phyloP scores from a whole-genome alignment of 1,139 yeast species.

The Scheffersomyces cryptocercus region DNA sequence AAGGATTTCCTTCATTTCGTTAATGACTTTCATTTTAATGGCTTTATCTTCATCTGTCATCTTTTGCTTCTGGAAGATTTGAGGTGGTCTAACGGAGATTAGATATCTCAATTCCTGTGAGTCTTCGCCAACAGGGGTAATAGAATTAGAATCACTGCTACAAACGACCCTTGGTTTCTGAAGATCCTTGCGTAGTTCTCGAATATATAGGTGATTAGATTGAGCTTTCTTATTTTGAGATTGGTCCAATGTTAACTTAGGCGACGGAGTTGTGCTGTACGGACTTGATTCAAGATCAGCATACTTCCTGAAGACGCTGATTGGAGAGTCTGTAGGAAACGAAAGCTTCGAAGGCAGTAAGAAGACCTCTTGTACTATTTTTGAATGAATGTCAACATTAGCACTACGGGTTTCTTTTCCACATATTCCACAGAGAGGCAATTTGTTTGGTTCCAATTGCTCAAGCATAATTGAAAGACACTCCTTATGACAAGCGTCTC shows the following conservation, averaged over 20 bases:
- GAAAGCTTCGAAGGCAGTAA: no score
- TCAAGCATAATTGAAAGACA: slow-evolving; percentile 21
- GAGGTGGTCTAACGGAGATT: slow-evolving; percentile 29
- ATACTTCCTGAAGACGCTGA: no score
- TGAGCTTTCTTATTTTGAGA: background rate
- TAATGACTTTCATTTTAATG: no score
- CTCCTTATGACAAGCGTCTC: slow-evolving; percentile 31
- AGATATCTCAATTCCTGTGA: slow-evolving; percentile 21
- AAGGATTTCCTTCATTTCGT: slow-evolving; percentile 1
- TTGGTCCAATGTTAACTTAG: no score
- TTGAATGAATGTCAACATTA: slow-evolving; percentile 3
- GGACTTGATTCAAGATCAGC: no score
- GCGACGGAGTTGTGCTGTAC: no score
- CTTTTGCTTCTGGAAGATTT: slow-evolving; percentile 10
- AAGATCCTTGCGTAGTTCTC: slow-evolving; percentile 8
- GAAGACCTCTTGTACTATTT: no score
- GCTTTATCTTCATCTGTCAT: slow-evolving; percentile 2
- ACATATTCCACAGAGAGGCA: slow-evolving; percentile 12
- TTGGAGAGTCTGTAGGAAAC: no score
- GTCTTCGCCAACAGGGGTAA: slow-evolving; percentile 9
- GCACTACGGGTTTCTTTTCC: slow-evolving; percentile 10
- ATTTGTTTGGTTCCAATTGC: slow-evolving; percentile 7
- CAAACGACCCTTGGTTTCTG: slow-evolving; percentile 22
- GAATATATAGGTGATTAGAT: slow-evolving; percentile 1
- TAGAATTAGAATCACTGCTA: slow-evolving; percentile 13